A percentile compares a stretch with the other conserved stretches of the same genome.
phyloP scores from a whole-genome alignment of 2,329 filamentous ascomycete species.

The Aspergillus sp. region DNA sequence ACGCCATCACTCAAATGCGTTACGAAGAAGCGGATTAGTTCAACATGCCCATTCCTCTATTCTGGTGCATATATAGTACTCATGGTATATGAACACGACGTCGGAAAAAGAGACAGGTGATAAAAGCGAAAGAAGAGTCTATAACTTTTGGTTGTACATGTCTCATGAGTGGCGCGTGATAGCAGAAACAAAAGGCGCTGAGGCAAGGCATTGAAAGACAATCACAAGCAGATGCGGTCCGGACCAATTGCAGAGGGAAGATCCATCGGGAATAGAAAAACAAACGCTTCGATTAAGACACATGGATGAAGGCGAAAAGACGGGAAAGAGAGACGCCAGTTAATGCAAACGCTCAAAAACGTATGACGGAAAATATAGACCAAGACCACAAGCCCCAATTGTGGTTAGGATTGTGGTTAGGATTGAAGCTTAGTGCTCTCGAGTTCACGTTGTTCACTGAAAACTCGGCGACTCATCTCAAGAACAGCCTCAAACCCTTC shows the following conservation, averaged over 20 bases:
- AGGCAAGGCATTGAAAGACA: not conserved
- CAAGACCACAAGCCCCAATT: not conserved
- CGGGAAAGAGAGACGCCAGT: not conserved
- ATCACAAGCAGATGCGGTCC: not conserved
- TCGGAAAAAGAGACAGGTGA: not conserved
- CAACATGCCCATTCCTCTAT: no score
- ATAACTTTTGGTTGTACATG: constrained; percentile 12
- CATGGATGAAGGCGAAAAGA: constrained; percentile 14
- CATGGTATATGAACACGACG: not conserved
- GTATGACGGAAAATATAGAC: not conserved
- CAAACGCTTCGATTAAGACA: constrained; percentile 30
- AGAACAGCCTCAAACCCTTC: constrained; percentile 96
- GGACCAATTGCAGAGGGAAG: not conserved
- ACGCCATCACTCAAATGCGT: no score
- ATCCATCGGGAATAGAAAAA: not conserved
- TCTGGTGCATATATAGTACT: not conserved
- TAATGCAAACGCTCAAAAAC: constrained; percentile 5
- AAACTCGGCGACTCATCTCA: constrained; percentile 87
- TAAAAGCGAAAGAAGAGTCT: constrained; percentile 8
- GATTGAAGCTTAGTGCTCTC: constrained; percentile 42
- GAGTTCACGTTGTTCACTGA: constrained; percentile 81
- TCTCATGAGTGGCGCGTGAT: constrained; percentile 8
- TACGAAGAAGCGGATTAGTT: no score
- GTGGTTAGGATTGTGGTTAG: not conserved
- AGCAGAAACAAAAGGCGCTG: not conserved